Conservation (phyloP, 345 rosid species). For the Boechera divaricarpa region DNA sequence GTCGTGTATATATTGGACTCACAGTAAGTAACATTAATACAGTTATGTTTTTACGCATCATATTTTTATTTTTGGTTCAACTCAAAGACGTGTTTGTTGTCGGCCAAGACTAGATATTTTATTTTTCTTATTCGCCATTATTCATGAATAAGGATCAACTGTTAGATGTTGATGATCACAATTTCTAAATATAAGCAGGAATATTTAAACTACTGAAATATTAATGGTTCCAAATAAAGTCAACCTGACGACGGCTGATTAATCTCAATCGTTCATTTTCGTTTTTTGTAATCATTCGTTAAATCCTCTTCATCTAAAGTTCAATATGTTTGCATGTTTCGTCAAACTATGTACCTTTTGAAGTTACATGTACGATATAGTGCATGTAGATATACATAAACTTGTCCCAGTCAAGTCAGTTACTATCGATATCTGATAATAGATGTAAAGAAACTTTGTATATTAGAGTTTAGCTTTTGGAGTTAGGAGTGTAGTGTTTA, state of each 20-base stretch:
- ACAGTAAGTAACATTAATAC: not conserved
- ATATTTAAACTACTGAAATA: not conserved
- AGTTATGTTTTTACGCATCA: not conserved
- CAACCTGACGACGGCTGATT: slow-evolving; percentile 12
- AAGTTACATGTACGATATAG: not conserved
- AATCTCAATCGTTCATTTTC: slow-evolving; percentile 11
- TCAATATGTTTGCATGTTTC: not conserved
- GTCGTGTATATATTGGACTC: not conserved
- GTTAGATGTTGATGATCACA: too few species aligned
- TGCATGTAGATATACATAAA: not conserved
- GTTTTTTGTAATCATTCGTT: not conserved
- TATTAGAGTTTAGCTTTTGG: not conserved
- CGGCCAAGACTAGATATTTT: slow-evolving; percentile 12
- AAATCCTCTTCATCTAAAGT: not conserved
- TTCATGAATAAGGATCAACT: too few species aligned
- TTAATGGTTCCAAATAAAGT: slow-evolving; percentile 20
- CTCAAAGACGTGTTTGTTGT: slow-evolving; percentile 12
- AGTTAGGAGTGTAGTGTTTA: not conserved
- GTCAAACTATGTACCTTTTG: not conserved
- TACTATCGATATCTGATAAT: not conserved
- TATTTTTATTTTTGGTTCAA: not conserved
- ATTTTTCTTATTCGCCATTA: too few species aligned
- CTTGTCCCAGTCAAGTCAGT: not conserved
- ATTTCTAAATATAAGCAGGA: not conserved
- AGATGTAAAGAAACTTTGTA: too few species aligned